Base-by-base conservation (phyloP, 345 rosid species). In the Noccaea bulbosa region DNA sequence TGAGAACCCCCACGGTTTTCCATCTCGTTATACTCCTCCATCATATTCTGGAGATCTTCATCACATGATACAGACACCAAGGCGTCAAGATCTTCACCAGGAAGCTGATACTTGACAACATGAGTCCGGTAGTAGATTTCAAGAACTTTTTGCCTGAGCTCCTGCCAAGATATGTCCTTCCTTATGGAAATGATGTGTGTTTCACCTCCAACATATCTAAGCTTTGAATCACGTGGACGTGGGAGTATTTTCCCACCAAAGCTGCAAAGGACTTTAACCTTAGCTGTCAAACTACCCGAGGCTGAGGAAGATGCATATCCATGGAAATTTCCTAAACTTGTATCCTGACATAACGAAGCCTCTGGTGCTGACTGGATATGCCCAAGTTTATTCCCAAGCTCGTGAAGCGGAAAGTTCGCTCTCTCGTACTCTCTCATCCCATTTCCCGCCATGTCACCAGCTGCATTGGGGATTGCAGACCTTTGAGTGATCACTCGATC, bases 61-160 rank as follows among this genome's bases (percentile, higher is more conserved):
- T 88, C 91, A 62, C 89, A 88, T 11, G 96, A 87, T 59, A 92
- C 94, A 74, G 98, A 92, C 48, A 92, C 91, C 80, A 92, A 81
- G 35, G 98, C 91, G 67, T 92, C 98, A 66, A 92, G 86, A 73
- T 89, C 94, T 80, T 92, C 98, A 17, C 94, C 98, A 66, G 96
- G 98, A 79, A 92, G 95, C 69, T 92, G 98, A 78, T 92, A 92
- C 78, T 86, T 92, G 1, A 89, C 84, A 55, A 85, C 84, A 58
- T 81, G 82, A 78, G 88, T 60, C 74, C 83, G 82, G 34, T 77
- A 73, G 84, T 85, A 89, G 45, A 89, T 86, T 20, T 78, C 81
- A 61, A 86, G 65, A 72, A 81, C 79, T 79, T 83, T 92, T 72
- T 82, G 86, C 76, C 71, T 80, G 49, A 92, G 89, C 64, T 82